Evolutionary conservation across 208 protist genomes (phyloP), one percentile per base, ranked within the genome.

Genomic region (Leptomonas pyrrhocoris): DNA sequence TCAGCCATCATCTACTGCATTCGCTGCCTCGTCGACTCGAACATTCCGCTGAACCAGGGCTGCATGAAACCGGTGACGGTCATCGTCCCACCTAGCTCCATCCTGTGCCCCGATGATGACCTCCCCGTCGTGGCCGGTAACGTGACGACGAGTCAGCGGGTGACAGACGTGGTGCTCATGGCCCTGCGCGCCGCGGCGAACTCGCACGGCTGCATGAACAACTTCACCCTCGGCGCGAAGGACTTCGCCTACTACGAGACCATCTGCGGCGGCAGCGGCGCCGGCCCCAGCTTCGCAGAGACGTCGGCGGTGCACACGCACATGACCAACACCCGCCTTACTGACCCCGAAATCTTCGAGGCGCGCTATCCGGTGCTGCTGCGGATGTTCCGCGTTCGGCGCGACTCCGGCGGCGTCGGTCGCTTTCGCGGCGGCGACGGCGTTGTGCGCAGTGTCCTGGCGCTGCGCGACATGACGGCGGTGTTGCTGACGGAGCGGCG

Each of bases 281-380:
- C 98, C 25, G 97, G 96, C 11, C 84, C 83, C 0, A 80, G 54
- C 45, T 98, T 93, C 76, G 42, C 95, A 49, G 97, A 97, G 23
- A 40, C 79, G 11, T 84, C 74, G 2, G 93, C 82, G 51, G 96
- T 98, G 36, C 97, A 99, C 77, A 98, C 93, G 25, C 97, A 99
- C 80, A 99, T 99, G 97, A 99, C 97, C 40, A 99, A 99, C 74
- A 98, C 97, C 42, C 74, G 97, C 48, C 96, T 98, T 48, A 99
- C 97, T 4, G 94, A 97, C 68, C 88, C 91, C 6, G 95, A 98
- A 67, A 95, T 98, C 15, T 73, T 98, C 42, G 97, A 98, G 77
- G 71, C 85, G 27, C 85, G 92, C 46, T 99, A 98, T 73, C 98
- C 98, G 2, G 90, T 98, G 0, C 50, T 98, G 25, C 80, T 99